Evolutionary conservation across 192 early-diverging fungal genomes (phyloP), one percentile per base, ranked within the genome.

Genomic region (Cladochytrium replicatum): DNA sequence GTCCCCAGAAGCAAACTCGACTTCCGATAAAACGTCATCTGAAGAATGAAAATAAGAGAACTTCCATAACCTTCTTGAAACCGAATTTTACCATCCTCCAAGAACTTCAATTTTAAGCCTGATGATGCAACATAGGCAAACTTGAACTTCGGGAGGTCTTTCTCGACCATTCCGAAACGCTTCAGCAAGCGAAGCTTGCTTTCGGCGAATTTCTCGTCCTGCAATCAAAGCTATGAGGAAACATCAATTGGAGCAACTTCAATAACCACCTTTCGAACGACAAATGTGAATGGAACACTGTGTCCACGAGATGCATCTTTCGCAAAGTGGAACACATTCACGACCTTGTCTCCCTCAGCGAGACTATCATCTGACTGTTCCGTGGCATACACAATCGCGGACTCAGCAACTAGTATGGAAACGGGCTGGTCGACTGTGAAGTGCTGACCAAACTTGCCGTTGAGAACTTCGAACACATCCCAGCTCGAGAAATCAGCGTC

Each of bases 271-370:
- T n/a, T n/a, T n/a, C n/a, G n/a, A n/a, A n/a, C n/a, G 26, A 78
- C 54, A 48, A 95, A 84, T 47, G 66, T 66, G 68, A 97, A 94
- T 19, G 94, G 94, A 27, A 88, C 68, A 30, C 89, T 76, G 61
- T 95, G 89, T 4, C 72, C 58, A 29, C 76, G 76, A 8, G 39
- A 29, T 9, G 80, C 62, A 23, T 89, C 84, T 48, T 81, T 77
- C 41, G 71, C 65, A 60, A 84, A 93, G 58, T 93, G 89, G 63
- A 80, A 81, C 15, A 86, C 86, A 15, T 65, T 68, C 42, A 93
- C 52, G 15, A 73, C 34, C 17, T 57, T 41, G 9, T 50, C 58
- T 6, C 22, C 53, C 19, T 58, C 56, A 2, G 26, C 22, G n/a
- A n/a, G n/a, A n/a, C n/a, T n/a, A n/a, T n/a, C n/a, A n/a, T n/a